These are phyloP conservation scores for Candida tibetensis DNA, from an alignment of 805 yeast species.

Conservation along the genomic window DNA sequence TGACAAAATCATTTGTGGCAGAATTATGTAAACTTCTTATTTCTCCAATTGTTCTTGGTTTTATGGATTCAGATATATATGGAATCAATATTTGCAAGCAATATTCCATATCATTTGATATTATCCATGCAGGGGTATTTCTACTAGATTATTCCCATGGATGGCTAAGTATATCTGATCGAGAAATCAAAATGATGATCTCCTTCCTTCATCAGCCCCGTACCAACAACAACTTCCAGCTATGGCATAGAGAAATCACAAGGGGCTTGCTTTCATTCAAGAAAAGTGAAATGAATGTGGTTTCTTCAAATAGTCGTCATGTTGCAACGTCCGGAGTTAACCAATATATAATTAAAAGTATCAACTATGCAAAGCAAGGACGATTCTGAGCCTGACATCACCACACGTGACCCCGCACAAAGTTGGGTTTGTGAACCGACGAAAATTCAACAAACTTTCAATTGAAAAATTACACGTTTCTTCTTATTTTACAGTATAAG, in stretches of 20 bases:
- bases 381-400: not conserved
- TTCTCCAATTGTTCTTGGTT: slow-evolving; percentile 40
- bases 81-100: slow-evolving; percentile 54
- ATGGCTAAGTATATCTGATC: slow-evolving; percentile 18
- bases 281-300: slow-evolving; percentile 58
- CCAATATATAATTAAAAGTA: not conserved
- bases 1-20: slow-evolving; percentile 45
- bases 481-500: not conserved
- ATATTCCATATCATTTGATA: slow-evolving; percentile 18
- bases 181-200: slow-evolving; percentile 20
- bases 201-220: slow-evolving; percentile 10
- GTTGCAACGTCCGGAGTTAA: not conserved
- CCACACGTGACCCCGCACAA: slow-evolving; percentile 3
- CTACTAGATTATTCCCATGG: slow-evolving; percentile 33
- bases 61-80: slow-evolving; percentile 65
- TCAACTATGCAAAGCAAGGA: not conserved
- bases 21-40: slow-evolving; percentile 16
- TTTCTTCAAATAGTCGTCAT: not conserved
- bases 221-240: slow-evolving; percentile 2
- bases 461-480: not conserved
- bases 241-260: slow-evolving; percentile 47
- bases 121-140: slow-evolving; percentile 39
- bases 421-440: slow-evolving; percentile 1
- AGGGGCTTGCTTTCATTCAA: slow-evolving; percentile 48
- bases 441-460: not conserved